Percentiles rank a stretch among this genome's conserved stretches.
These are phyloP conservation scores for Xerocomellus chrysenteron DNA, from an alignment of 768 basidiomycete species.

Conservation along the genomic window DNA sequence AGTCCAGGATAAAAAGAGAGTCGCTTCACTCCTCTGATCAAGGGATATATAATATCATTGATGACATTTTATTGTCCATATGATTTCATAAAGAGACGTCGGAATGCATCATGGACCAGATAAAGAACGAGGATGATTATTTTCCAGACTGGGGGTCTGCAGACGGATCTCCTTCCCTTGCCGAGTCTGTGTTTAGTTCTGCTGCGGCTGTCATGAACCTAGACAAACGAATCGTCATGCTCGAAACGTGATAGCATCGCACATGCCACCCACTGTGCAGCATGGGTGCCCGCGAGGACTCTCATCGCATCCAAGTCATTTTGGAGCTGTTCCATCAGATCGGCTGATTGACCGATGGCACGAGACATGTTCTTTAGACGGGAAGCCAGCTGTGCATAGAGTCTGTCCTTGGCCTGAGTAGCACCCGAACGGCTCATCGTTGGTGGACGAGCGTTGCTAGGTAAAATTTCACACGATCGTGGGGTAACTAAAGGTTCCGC, in stretches of 20 bases:
- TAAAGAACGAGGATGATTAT: background rate
- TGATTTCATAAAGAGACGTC: background rate
- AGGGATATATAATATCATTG: background rate
- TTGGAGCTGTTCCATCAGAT: constrained; percentile 74
- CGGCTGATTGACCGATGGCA: constrained; percentile 69
- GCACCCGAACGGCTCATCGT: constrained; percentile 43
- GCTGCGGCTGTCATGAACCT: constrained; percentile 55
- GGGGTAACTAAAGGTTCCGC: background rate
- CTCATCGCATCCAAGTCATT: constrained; percentile 77
- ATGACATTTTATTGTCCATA: background rate
- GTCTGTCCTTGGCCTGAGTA: constrained; percentile 75
- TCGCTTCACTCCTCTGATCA: too few relatives aligned
- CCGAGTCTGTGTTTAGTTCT: constrained; percentile 37
- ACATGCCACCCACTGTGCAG: constrained; percentile 63
- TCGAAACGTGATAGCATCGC: background rate
- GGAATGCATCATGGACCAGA: background rate
- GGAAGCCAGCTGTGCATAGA: constrained; percentile 74
- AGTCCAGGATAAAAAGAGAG: too few relatives aligned
- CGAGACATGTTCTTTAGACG: constrained; percentile 66
- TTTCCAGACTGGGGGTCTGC: constrained; percentile 2
- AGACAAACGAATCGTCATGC: background rate
- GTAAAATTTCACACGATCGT: constrained; percentile 14
- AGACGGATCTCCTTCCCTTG: constrained; percentile 12
- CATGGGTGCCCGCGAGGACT: constrained; percentile 74
- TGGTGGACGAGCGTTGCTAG: background rate